Evolutionary conservation across 2,329 filamentous ascomycete genomes (phyloP).

Genomic region (Anisogramma anomala): DNA sequence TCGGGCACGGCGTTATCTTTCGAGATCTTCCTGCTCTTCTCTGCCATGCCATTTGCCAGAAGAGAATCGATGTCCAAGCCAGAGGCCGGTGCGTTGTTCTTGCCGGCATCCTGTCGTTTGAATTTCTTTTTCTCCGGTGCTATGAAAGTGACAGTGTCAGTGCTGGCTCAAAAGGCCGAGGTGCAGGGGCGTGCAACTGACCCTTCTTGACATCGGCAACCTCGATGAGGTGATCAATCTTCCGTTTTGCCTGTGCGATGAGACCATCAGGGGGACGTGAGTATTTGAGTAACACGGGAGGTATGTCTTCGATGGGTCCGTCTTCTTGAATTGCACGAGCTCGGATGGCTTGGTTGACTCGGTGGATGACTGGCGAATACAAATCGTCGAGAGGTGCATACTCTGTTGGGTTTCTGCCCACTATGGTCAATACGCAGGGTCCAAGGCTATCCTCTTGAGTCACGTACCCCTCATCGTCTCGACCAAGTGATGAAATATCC

Average conservation of each 20-base stretch:
- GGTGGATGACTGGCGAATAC: slow-evolving; percentile 77
- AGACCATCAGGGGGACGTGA: slow-evolving; percentile 60
- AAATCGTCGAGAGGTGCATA: slow-evolving; percentile 70
- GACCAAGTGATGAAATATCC: slow-evolving; percentile 64
- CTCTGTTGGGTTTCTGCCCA: slow-evolving; percentile 37
- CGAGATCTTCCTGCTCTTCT: slow-evolving; percentile 28
- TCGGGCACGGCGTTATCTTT: slow-evolving; percentile 73
- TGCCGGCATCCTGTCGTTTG: slow-evolving; percentile 57
- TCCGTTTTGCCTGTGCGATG: slow-evolving; percentile 41
- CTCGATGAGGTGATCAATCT: slow-evolving; percentile 53
- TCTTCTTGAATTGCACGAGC: slow-evolving; percentile 67
- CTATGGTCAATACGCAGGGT: background rate
- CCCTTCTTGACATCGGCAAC: slow-evolving; percentile 76
- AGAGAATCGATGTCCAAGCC: slow-evolving; percentile 79
- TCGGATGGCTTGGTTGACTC: slow-evolving; percentile 75
- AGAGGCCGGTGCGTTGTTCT: slow-evolving; percentile 55
- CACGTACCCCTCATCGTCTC: slow-evolving; percentile 62
- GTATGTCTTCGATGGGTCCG: slow-evolving; percentile 47
- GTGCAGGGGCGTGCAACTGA: slow-evolving; percentile 21
- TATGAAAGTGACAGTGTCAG: slow-evolving; percentile 19
- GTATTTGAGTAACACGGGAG: slow-evolving; percentile 58
- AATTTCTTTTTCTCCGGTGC: slow-evolving; percentile 72
- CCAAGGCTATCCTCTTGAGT: background rate
- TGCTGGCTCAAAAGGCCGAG: background rate
- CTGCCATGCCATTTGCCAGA: slow-evolving; percentile 33